Base-by-base conservation (phyloP, 2,329 filamentous ascomycete species). In the Aureobasidium pullulans region DNA sequence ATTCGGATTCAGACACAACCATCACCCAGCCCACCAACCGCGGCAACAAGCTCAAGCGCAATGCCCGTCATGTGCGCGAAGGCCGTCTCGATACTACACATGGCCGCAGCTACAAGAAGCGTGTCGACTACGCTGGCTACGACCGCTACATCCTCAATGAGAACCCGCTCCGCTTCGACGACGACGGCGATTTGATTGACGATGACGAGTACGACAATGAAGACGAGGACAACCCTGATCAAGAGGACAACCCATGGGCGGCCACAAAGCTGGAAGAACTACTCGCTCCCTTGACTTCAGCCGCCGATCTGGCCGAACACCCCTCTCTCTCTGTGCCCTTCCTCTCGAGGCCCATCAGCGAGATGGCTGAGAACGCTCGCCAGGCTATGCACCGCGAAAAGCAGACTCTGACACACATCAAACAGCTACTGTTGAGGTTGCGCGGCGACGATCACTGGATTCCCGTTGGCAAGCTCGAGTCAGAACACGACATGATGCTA, bases 41-140 rank as follows among this genome's bases (percentile, higher is more conserved):
- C 68, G 88, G 87, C 62, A 84, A 90, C 72, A 93, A 92, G 71
- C 78, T 93, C 47, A 89, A 91, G 77, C 88, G 84, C 71, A 82
- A 84, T 66, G 85, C 89, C 46, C 81, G 84, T 65, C 89, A 89
- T 69, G 82, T 88, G 47, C 85, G 83, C 66, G 80, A 85, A 68
- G 88, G 88, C 61, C 84, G 86, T 67, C 77, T 91, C 63, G 84
- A 87, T 44, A 81, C 84, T 29, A 81, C 84, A 0, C 81, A 80
- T 31, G 87, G 86, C 2, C 84, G 84, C 65, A 81, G 83, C 11
- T 90, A 90, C 74, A 52, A 53, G 48, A 48, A 50, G 87, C 78
- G 80, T 65, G 81, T 91, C 66, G 85, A 89, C 60, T 88, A 90
- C 70, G 87, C 83, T 36, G 89, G 89, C 61, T 86, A 87, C 68